Evolutionary conservation across 768 basidiomycete species (phyloP).

Genomic region (Lactarius tabidus): DNA sequence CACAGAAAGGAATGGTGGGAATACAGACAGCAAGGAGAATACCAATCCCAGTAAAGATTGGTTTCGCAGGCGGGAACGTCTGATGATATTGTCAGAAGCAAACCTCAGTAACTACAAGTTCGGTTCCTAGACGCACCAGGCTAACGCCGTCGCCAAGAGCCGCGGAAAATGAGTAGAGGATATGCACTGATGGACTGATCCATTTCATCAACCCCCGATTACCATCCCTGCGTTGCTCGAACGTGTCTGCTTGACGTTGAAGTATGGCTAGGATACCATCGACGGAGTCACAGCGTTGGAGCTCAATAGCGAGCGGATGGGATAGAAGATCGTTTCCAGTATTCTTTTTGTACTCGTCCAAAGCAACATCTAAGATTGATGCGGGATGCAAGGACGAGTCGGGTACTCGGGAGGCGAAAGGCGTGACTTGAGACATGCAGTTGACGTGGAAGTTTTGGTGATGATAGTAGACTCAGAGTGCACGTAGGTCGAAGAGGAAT

Average conservation of each 20-base stretch:
- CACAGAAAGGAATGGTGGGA: too few relatives aligned
- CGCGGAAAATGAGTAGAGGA: too few relatives aligned
- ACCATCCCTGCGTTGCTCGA: neutral
- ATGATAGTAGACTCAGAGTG: neutral
- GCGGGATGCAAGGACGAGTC: neutral
- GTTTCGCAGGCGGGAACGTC: conserved; percentile 5
- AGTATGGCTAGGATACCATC: too few relatives aligned
- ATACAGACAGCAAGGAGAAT: conserved; percentile 1
- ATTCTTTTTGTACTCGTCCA: neutral
- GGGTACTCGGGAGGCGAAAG: neutral
- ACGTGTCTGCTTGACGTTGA: too few relatives aligned
- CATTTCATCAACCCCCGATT: neutral
- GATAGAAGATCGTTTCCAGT: neutral
- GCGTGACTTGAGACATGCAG: too few relatives aligned
- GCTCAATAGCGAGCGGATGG: too few relatives aligned
- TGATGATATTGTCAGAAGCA: neutral
- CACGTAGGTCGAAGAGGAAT: too few relatives aligned
- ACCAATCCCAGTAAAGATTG: too few relatives aligned
- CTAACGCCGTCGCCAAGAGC: neutral
- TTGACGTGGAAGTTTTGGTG: neutral
- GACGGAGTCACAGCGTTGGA: too few relatives aligned
- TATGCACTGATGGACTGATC: neutral
- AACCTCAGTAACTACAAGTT: too few relatives aligned
- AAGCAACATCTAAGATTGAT: neutral
- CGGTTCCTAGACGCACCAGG: neutral